Percentiles rank a stretch among this genome's conserved stretches.
These are phyloP conservation scores for Mycena albidolilacea DNA, from an alignment of 768 basidiomycete genomes.

Conservation along the genomic window DNA sequence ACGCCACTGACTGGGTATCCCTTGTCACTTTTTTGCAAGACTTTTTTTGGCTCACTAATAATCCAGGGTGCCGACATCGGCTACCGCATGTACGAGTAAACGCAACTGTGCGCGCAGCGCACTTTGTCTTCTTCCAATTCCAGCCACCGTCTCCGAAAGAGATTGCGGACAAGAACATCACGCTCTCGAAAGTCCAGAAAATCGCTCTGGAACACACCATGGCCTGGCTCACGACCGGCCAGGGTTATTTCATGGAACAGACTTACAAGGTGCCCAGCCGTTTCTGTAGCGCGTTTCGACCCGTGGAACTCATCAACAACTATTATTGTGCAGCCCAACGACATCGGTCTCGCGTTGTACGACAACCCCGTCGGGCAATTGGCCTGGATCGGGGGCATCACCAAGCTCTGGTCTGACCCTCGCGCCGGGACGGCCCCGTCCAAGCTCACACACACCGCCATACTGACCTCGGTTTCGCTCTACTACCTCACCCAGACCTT, in stretches of 20 bases:
- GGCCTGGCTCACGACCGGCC: conserved; percentile 18
- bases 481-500: conserved; percentile 45
- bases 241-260: conserved; percentile 23
- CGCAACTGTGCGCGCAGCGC: conserved; percentile 30
- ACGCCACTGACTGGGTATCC: conserved; percentile 46
- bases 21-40: neutral
- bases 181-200: conserved; percentile 15
- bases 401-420: conserved; percentile 36
- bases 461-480: conserved; percentile 43
- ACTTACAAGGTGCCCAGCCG: neutral
- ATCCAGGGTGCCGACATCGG: conserved; percentile 16
- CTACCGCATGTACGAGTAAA: conserved; percentile 28
- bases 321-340: conserved; percentile 37
- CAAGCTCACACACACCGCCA: conserved; percentile 22
- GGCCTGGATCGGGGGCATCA: conserved; percentile 44
- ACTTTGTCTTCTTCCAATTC: conserved; percentile 35
- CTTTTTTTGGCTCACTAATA: neutral
- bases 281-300: no score
- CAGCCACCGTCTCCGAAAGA: conserved; percentile 10
- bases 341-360: conserved; percentile 45
- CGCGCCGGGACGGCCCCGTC: conserved; percentile 33
- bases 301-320: no score
- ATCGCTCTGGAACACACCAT: conserved; percentile 14
- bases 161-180: conserved; percentile 25
- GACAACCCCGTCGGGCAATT: conserved; percentile 47